These are phyloP conservation scores for Epicoccum nigrum DNA, from an alignment of 2,329 filamentous ascomycete species.

Conservation along the genomic window DNA sequence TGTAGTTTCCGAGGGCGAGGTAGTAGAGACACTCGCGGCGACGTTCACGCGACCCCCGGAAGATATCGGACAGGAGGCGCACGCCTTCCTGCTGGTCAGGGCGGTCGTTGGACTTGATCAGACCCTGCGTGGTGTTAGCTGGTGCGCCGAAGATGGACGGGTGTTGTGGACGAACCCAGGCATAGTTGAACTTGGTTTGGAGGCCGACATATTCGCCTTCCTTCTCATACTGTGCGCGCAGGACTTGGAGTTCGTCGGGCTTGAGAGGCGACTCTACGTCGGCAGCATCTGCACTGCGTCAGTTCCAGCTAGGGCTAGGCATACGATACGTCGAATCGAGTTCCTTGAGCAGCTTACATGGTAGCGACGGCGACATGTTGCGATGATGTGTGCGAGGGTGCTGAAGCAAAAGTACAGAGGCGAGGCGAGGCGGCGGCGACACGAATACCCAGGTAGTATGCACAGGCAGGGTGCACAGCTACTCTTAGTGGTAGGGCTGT, in stretches of 20 bases:
- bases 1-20: slow-evolving; percentile 95
- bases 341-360: slow-evolving; percentile 34
- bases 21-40: slow-evolving; percentile 98
- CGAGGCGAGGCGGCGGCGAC: no score
- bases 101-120: slow-evolving; percentile 89
- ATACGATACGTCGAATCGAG: slow-evolving; percentile 5
- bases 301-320: slow-evolving; percentile 16
- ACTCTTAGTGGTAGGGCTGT: no score
- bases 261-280: slow-evolving; percentile 97
- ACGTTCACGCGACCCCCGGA: slow-evolving; percentile 89
- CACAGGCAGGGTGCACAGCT: slow-evolving; percentile 6
- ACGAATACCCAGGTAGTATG: neutral
- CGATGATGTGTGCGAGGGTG: neutral
- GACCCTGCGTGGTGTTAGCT: slow-evolving; percentile 64
- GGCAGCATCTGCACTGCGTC: slow-evolving; percentile 74
- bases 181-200: slow-evolving; percentile 99
- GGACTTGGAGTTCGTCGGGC: slow-evolving; percentile 87
- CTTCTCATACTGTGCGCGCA: slow-evolving; percentile 94
- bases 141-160: neutral
- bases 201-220: slow-evolving; percentile 96
- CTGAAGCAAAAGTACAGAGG: neutral
- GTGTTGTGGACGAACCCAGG: slow-evolving; percentile 72
- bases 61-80: slow-evolving; percentile 92
- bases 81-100: slow-evolving; percentile 93
- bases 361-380: slow-evolving; percentile 46